These are phyloP conservation scores for Tricholoma saponaceum DNA, from an alignment of 768 basidiomycete species.

Conservation along the genomic window DNA sequence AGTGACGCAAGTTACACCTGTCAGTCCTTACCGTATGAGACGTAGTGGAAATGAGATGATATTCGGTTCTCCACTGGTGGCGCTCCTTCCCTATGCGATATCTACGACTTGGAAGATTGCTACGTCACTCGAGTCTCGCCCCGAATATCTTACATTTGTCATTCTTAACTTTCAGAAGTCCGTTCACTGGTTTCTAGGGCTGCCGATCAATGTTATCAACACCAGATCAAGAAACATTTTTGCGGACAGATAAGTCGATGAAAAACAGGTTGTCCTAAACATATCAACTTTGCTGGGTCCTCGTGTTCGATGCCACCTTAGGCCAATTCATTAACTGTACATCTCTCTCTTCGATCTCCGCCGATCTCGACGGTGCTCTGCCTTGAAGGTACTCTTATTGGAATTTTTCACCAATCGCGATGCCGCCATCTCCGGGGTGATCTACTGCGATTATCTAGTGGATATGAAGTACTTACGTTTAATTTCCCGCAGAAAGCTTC, in stretches of 20 bases:
- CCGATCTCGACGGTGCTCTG: neutral
- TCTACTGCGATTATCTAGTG: neutral
- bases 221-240: neutral
- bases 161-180: neutral
- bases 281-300: neutral
- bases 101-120: too few relatives aligned
- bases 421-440: neutral
- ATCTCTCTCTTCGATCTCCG: conserved; percentile 1
- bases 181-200: neutral
- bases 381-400: neutral
- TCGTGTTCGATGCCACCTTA: neutral
- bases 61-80: too few relatives aligned
- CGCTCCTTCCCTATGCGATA: too few relatives aligned
- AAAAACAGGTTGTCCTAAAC: neutral
- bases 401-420: neutral
- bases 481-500: neutral
- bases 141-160: neutral
- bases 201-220: neutral
- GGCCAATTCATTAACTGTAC: neutral
- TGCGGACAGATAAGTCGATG: neutral
- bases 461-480: neutral
- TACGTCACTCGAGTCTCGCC: too few relatives aligned
- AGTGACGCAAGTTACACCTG: too few relatives aligned
- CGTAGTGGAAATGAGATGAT: too few relatives aligned
- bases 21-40: too few relatives aligned